Conservation (phyloP, 164 flowering plant species). For the Tetracentron sinense region DNA sequence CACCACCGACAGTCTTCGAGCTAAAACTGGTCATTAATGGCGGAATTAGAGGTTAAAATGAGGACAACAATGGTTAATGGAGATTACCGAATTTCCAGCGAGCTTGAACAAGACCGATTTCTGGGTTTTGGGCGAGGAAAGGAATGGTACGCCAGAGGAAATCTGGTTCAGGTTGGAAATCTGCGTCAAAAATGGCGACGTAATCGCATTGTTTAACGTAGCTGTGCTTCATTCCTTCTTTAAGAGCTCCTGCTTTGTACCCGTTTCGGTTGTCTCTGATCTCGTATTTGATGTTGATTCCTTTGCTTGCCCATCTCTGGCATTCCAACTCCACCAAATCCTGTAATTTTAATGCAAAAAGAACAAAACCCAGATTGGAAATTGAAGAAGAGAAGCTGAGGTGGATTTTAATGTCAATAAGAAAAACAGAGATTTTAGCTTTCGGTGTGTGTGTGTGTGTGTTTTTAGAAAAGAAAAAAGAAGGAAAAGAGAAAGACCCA, state of each 20-base stretch:
- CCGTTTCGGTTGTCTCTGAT: conserved; percentile 53
- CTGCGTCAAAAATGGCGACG: conserved; percentile 64
- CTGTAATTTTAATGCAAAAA: conserved; percentile 22
- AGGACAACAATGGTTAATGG: background rate
- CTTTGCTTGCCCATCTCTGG: conserved; percentile 46
- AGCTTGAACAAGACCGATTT: conserved; percentile 65
- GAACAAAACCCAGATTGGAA: background rate
- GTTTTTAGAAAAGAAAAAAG: too few species aligned
- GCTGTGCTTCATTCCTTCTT: conserved; percentile 41
- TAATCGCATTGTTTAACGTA: conserved; percentile 56
- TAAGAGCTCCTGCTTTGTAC: conserved; percentile 68
- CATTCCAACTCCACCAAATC: conserved; percentile 59
- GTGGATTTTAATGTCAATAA: too few species aligned
- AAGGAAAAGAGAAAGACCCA: too few species aligned
- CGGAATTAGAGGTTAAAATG: background rate
- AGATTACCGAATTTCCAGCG: conserved; percentile 65
- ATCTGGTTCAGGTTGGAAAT: conserved; percentile 64
- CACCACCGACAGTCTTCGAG: too few species aligned
- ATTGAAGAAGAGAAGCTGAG: too few species aligned
- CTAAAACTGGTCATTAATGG: too few species aligned
- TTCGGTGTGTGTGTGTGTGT: too few species aligned
- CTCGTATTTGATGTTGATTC: conserved; percentile 51
- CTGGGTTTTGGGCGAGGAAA: conserved; percentile 45
- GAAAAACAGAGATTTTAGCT: too few species aligned
- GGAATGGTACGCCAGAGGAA: conserved; percentile 54